Base-by-base conservation (phyloP, 768 basidiomycete genomes). In the Amanita muscaria region DNA sequence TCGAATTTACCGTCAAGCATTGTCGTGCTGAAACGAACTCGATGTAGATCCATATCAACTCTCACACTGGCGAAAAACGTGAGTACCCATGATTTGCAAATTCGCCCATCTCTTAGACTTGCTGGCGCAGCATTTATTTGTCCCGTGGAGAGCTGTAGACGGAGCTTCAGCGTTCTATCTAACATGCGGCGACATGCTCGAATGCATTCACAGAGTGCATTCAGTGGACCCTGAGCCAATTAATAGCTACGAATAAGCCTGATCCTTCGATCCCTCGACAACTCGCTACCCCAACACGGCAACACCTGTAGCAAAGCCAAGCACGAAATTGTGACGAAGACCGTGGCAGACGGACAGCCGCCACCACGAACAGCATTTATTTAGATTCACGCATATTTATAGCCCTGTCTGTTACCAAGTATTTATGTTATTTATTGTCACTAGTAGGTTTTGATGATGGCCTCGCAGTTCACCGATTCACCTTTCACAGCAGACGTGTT, bases 131-230 rank as follows among this genome's bases (percentile, higher is more conserved):
- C 87, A 7, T 88, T 83, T 62, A 65, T 72, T 34, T 89, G 87
- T 59, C 79, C 86, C 14, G 74, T 78, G 42, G 76, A 80, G 51
- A 76, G 75, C 47, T 89, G 87, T 63, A 81, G 82, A 5, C 80
- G 86, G 34, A 79, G 80, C 58, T 89, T 89, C 63, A 87, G 84
- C 56, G 87, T 88, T 40, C 77, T 88, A 57, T 88, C 84, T 62
- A 89, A 89, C 66, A 89, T 89, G 87, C 81, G 87, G 50, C 72
- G 87, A 46, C 87, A 89, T 60, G 79, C 85, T 48, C 79, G 86
- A 44, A 80, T 83, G 10, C 86, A 88, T 56, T 66, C 62, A 21
- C 58, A 61, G 29, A 53, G 38, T 30, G 31, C 47, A 47, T 42
- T 43, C 47, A 27, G 58, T 54, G 33, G 64, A 64, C 38, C 61